Percentiles rank a stretch among this genome's conserved stretches.
Evolutionary conservation across 2,329 filamentous ascomycete genomes (phyloP).

Genomic region (Fusarium sororula): DNA sequence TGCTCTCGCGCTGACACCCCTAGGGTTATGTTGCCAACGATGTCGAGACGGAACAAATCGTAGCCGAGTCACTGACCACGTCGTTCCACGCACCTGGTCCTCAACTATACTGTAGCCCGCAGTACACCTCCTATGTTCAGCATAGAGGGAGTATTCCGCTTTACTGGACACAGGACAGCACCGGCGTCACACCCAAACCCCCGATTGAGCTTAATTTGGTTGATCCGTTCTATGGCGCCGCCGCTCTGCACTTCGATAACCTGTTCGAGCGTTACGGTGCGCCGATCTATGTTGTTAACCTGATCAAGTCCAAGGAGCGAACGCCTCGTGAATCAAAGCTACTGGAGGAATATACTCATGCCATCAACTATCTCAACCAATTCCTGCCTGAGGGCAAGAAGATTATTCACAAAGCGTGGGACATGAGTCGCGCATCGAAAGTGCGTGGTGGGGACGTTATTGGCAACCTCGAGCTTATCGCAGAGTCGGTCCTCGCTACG

Average conservation of each 20-base stretch:
- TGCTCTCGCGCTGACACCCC: constrained; percentile 4
- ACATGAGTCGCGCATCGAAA: constrained; percentile 97
- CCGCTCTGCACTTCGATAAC: constrained; percentile 93
- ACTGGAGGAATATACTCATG: constrained; percentile 84
- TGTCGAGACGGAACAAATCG: constrained; percentile 98
- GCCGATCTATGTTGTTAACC: constrained; percentile 89
- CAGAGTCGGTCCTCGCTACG: constrained; percentile 82
- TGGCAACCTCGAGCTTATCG: constrained; percentile 86
- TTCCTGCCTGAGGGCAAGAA: constrained; percentile 85
- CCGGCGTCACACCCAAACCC: constrained; percentile 93
- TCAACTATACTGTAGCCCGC: constrained; percentile 84
- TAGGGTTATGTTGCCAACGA: constrained; percentile 95
- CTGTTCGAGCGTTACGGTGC: constrained; percentile 93
- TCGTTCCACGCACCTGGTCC: constrained; percentile 94
- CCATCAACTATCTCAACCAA: constrained; percentile 92
- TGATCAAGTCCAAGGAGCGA: constrained; percentile 89
- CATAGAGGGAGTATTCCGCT: constrained; percentile 96
- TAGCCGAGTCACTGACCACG: constrained; percentile 92
- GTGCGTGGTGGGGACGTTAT: constrained; percentile 94
- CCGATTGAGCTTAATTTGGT: constrained; percentile 95
- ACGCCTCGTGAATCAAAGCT: constrained; percentile 92
- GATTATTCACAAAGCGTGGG: constrained; percentile 94
- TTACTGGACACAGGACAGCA: constrained; percentile 97
- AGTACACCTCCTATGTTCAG: constrained; percentile 96
- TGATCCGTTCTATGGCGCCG: constrained; percentile 94